Evolutionary conservation across 306 rosid species (phyloP), one percentile per base, ranked within the genome.

Genomic region (Biancaea sappan): DNA sequence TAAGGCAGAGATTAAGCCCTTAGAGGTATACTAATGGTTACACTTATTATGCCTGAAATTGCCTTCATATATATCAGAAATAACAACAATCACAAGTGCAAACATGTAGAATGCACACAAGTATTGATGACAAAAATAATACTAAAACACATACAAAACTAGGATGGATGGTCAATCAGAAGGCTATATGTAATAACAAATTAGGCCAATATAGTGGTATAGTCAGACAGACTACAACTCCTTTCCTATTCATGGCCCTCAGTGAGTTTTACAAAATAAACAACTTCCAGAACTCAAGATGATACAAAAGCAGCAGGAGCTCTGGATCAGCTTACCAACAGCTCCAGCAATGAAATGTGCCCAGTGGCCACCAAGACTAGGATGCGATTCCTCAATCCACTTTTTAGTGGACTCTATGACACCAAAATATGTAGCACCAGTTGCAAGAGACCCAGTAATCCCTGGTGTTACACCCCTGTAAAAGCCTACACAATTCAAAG

Each of bases 261-360:
- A 37, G 67, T 15, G 31, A 41, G 69, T 69, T 25, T 24, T 21
- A 58, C 44, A 76, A 75, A 77, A 80, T 41, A 15, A 72, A 15
- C 38, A 67, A 74, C 59, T 69, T 61, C 31, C 41, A n/a, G 70
- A 79, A 35, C 71, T 37, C 44, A 53, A 35, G 10, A 69, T 70
- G 59, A 72, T 63, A 73, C 4, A 66, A 47, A 58, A 47, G 22
- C 53, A 31, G 58, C 52, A 66, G 76, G 67, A 75, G 71, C 53
- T 68, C 26, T 32, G 66, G 51, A 77, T 65, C 50, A 70, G 71
- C 91, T 88, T 86, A 90, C 98, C 98, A 76, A 84, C 81, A 60
- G 93, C 98, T 83, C 96, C 98, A 48, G 98, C 96, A 62, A 93
- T 84, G 86, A 93, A 93, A 90, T 93, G 95, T 21, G 90, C 91